These are phyloP conservation scores for Noccaea caerulescens DNA, from an alignment of 345 rosid genomes.

Conservation along the genomic window DNA sequence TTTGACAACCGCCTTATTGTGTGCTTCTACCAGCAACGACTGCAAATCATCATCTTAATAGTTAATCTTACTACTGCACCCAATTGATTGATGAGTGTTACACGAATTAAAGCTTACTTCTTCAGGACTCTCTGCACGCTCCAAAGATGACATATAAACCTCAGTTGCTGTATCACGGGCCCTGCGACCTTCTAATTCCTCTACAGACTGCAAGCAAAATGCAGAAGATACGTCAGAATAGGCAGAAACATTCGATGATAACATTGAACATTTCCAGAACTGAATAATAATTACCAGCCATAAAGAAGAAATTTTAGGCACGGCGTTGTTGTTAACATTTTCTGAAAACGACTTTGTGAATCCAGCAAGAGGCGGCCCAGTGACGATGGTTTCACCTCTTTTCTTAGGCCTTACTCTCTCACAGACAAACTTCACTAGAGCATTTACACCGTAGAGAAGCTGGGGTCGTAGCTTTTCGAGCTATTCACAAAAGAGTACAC, in stretches of 20 bases:
- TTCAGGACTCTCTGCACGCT: conserved; percentile 43
- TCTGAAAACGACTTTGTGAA: conserved; percentile 47
- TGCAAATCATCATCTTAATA: conserved; percentile 30
- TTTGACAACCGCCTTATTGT: conserved; percentile 46
- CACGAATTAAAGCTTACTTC: conserved; percentile 40
- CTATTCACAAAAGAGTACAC: conserved; percentile 33
- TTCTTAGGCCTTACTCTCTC: conserved; percentile 55
- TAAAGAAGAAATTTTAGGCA: conserved; percentile 46
- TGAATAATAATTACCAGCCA: conserved; percentile 45
- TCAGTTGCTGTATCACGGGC: conserved; percentile 49
- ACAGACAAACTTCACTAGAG: conserved; percentile 41
- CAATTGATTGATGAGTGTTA: conserved; percentile 22
- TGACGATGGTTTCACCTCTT: conserved; percentile 45
- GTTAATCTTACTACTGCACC: conserved; percentile 8
- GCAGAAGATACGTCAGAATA: conserved; percentile 24
- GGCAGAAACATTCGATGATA: conserved; percentile 18
- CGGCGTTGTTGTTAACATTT: conserved; percentile 41
- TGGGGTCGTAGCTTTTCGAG: conserved; percentile 41
- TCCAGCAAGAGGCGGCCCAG: conserved; percentile 55
- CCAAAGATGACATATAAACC: conserved; percentile 48
- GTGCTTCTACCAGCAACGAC: conserved; percentile 49
- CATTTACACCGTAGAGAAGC: conserved; percentile 40
- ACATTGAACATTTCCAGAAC: background rate
- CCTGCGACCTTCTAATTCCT: conserved; percentile 48
- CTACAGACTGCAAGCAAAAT: conserved; percentile 40